phyloP scores from a whole-genome alignment of 768 basidiomycete species.

The Tulasnella sp. region DNA sequence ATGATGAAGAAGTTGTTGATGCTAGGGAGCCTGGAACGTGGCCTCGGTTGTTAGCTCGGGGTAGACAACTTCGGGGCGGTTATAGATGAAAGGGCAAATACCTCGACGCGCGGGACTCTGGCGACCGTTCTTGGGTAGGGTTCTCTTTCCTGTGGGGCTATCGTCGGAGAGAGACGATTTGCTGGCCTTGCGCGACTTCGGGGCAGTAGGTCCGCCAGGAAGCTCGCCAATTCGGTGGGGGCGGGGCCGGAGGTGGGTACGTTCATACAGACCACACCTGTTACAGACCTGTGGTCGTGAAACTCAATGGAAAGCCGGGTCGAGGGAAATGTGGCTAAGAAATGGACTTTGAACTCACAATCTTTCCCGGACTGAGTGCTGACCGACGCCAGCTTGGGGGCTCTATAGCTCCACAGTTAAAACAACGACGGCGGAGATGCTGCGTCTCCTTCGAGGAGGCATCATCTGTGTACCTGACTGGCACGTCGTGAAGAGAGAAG shows the following conservation, averaged over 20 bases:
- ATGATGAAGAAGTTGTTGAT: not conserved
- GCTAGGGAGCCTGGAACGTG: not conserved
- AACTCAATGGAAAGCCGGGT: not conserved
- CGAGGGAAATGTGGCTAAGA: not conserved
- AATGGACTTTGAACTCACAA: slow-evolving; percentile 40
- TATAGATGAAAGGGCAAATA: not conserved
- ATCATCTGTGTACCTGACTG: slow-evolving; percentile 85
- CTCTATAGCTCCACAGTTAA: slow-evolving; percentile 89
- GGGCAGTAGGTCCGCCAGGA: slow-evolving; percentile 57
- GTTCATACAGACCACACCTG: slow-evolving; percentile 88
- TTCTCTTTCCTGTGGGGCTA: not conserved
- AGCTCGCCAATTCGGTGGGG: slow-evolving; percentile 85
- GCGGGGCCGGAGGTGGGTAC: slow-evolving; percentile 76
- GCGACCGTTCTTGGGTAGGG: not conserved
- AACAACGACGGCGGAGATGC: slow-evolving; percentile 80
- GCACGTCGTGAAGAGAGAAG: slow-evolving; percentile 47
- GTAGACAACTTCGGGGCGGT: not conserved
- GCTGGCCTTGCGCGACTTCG: slow-evolving; percentile 62
- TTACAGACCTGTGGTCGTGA: slow-evolving; percentile 56
- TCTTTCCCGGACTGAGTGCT: slow-evolving; percentile 86
- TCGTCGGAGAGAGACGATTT: not conserved
- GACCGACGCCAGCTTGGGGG: slow-evolving; percentile 84
- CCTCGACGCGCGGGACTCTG: not conserved
- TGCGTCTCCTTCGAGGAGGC: slow-evolving; percentile 88
- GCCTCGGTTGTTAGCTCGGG: not conserved